phyloP scores from a whole-genome alignment of 1,139 yeast genomes.

The Pichia sp. region DNA sequence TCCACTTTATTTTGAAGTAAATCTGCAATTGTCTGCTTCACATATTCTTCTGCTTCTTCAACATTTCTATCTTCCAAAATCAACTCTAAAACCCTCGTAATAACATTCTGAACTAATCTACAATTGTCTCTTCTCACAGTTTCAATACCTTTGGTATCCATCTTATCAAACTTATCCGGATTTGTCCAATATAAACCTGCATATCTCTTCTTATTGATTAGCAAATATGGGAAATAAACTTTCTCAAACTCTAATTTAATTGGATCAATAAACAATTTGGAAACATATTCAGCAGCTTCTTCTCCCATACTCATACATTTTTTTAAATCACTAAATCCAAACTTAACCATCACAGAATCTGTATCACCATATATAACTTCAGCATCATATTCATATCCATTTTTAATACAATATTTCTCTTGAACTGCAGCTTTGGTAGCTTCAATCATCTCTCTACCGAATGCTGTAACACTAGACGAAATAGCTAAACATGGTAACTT shows the following conservation, averaged over 20 bases:
- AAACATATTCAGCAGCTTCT: constrained; percentile 88
- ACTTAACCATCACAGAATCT: constrained; percentile 98
- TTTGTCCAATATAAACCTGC: constrained; percentile 97
- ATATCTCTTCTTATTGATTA: constrained; percentile 92
- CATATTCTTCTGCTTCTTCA: constrained; percentile 77
- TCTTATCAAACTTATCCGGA: constrained; percentile 82
- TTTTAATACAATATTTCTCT: constrained; percentile 62
- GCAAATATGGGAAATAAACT: constrained; percentile 87
- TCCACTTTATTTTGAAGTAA: constrained; percentile 86
- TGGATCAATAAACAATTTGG: constrained; percentile 72
- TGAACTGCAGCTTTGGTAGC: constrained; percentile 83
- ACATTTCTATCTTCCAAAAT: constrained; percentile 87
- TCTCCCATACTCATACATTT: constrained; percentile 89
- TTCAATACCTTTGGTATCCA: constrained; percentile 98
- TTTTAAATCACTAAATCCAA: constrained; percentile 75
- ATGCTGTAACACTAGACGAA: constrained; percentile 91
- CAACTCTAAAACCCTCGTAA: constrained; percentile 80
- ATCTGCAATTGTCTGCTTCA: constrained; percentile 83
- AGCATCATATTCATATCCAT: constrained; percentile 79
- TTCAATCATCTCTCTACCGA: constrained; percentile 96
- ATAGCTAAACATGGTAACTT: constrained; percentile 94
- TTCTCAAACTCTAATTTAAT: constrained; percentile 95
- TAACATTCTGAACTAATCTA: constrained; percentile 86
- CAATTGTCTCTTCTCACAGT: constrained; percentile 98
- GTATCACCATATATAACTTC: constrained; percentile 97